Evolutionary conservation across 148 eudicot genomes (phyloP), one percentile per base, ranked within the genome.

Genomic region (Camellia japonica): DNA sequence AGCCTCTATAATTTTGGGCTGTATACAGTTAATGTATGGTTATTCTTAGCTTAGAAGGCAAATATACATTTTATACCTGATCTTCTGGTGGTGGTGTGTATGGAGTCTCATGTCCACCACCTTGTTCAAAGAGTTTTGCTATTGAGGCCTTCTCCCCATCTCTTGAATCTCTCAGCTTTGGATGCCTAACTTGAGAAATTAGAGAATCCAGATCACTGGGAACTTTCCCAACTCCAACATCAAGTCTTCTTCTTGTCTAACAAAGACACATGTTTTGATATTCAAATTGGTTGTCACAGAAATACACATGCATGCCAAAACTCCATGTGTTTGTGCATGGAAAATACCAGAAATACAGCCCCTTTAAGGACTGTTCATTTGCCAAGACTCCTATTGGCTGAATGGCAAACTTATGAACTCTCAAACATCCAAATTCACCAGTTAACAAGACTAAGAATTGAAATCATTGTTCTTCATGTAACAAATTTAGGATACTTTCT

Each of bases 101-200:
- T 23, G 30, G 30, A 23, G 30, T 23, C 30, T 23, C 80, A 56
- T 55, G 8, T 4, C 56, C 66, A 74, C 71, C 83, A 93, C 98
- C 98, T 92, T 95, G 98, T 86, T 93, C 98, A 88, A 95, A 93
- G 65, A 95, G 92, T 82, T 90, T 93, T 55, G 91, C 98, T 80
- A 95, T 85, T 42, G 98, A 85, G 73, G 87, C 77, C 84, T 84
- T 91, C 80, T 93, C 95, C 73, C 86, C 95, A 72, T 86, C 88
- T 76, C 87, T 91, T 54, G 90, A 79, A 80, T 88, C 94, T 77
- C 87, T 88, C 72, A 65, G 78, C 71, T 90, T 87, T 30, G 87
- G 88, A 80, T 89, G 88, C 67, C 79, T 87, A 73, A 79, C 87
- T 87, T 87, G 90, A 80, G 92, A 83, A 55, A 85, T 74, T 19